Conservation (phyloP, 2,329 filamentous ascomycete species). For the Fusarium buxicola region DNA sequence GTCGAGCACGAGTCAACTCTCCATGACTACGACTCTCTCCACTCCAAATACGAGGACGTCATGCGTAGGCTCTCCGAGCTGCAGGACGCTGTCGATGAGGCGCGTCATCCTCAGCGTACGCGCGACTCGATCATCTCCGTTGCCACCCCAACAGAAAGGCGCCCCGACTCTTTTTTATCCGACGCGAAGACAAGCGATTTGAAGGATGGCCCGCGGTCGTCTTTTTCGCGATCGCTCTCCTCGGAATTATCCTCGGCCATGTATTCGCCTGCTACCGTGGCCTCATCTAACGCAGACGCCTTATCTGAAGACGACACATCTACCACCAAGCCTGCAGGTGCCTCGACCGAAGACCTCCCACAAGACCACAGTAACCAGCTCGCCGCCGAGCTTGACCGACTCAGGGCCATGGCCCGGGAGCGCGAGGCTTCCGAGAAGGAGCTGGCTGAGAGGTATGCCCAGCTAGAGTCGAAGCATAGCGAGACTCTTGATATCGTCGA, state of each 20-base stretch:
- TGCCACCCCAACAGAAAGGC: constrained; percentile 61
- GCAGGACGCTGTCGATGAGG: constrained; percentile 86
- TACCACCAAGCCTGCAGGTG: constrained; percentile 56
- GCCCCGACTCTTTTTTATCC: constrained; percentile 87
- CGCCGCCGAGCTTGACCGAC: constrained; percentile 74
- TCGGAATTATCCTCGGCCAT: constrained; percentile 92
- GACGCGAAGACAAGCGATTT: constrained; percentile 77
- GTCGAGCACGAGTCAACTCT: constrained; percentile 90
- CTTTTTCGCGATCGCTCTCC: constrained; percentile 85
- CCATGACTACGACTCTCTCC: constrained; percentile 82
- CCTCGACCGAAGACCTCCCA: constrained; percentile 54
- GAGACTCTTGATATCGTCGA: constrained; percentile 88
- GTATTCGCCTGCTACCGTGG: constrained; percentile 76
- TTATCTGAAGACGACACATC: constrained; percentile 55
- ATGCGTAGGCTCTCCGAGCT: constrained; percentile 84
- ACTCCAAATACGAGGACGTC: constrained; percentile 91
- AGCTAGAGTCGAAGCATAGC: constrained; percentile 84
- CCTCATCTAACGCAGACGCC: constrained; percentile 69
- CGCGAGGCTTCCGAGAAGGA: constrained; percentile 80
- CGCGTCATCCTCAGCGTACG: constrained; percentile 69
- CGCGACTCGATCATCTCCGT: constrained; percentile 69
- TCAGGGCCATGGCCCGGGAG: constrained; percentile 77
- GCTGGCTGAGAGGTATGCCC: constrained; percentile 82
- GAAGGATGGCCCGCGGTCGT: constrained; percentile 75
- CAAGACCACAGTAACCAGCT: constrained; percentile 58